These are phyloP conservation scores for Kodamaea hsintzibuensis DNA, from an alignment of 805 yeast genomes.

Conservation along the genomic window DNA sequence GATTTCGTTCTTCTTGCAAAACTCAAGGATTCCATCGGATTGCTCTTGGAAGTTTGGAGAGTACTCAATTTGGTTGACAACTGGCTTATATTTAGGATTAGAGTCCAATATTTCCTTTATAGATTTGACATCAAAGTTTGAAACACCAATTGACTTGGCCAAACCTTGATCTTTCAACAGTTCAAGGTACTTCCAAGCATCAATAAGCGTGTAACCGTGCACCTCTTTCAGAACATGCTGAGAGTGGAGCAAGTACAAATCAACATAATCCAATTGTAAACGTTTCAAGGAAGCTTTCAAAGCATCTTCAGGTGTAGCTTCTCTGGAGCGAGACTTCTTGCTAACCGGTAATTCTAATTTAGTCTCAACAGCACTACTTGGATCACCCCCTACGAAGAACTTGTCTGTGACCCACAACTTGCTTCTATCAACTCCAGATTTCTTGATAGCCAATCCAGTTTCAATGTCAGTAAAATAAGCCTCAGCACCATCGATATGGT, in stretches of 20 bases:
- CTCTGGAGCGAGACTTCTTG: constrained; percentile 23
- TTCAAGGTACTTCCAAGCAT: constrained; percentile 76
- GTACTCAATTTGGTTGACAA: constrained; percentile 86
- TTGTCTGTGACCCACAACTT: constrained; percentile 61
- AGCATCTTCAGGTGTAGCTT: constrained; percentile 41
- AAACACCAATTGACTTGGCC: constrained; percentile 77
- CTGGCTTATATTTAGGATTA: constrained; percentile 77
- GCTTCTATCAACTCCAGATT: constrained; percentile 40
- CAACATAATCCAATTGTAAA: constrained; percentile 47
- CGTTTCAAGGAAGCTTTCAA: constrained; percentile 38
- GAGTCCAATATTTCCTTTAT: constrained; percentile 86
- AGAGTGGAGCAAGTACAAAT: constrained; percentile 51
- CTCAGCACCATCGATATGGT: constrained; percentile 68
- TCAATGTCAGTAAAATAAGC: constrained; percentile 58
- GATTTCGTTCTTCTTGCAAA: constrained; percentile 59
- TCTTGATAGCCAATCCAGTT: constrained; percentile 48
- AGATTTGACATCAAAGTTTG: constrained; percentile 71
- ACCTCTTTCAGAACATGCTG: constrained; percentile 35
- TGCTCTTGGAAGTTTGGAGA: constrained; percentile 87
- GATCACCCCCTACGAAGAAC: no score
- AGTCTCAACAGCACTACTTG: no score
- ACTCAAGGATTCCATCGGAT: constrained; percentile 68
- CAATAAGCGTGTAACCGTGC: constrained; percentile 39
- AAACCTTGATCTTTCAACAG: constrained; percentile 59
- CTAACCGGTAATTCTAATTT: no score